Conservation (phyloP, 2,329 filamentous ascomycete genomes). For the Cercospora sp. region DNA sequence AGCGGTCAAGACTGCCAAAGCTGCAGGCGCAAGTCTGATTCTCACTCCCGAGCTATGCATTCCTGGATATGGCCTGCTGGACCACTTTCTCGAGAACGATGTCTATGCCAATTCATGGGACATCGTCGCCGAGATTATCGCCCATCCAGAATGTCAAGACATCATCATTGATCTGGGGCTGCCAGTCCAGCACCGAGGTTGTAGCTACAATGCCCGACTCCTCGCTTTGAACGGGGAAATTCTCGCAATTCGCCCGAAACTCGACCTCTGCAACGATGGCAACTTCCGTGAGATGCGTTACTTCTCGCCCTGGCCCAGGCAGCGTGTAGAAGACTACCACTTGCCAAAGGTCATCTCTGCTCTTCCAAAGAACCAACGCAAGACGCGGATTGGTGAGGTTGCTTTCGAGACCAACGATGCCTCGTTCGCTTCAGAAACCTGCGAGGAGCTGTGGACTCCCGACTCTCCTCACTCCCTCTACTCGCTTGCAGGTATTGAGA, state of each 20-base stretch:
- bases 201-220: slow-evolving; percentile 67
- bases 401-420: slow-evolving; percentile 64
- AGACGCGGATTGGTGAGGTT: slow-evolving; percentile 68
- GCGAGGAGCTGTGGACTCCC: slow-evolving; percentile 67
- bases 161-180: slow-evolving; percentile 60
- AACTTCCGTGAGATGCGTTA: slow-evolving; percentile 54
- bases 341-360: slow-evolving; percentile 61
- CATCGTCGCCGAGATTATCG: slow-evolving; percentile 61
- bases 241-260: slow-evolving; percentile 70
- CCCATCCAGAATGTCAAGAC: slow-evolving; percentile 60
- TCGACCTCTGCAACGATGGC: slow-evolving; percentile 70
- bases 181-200: slow-evolving; percentile 62
- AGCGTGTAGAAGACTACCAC: slow-evolving; percentile 64
- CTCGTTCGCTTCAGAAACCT: slow-evolving; percentile 64
- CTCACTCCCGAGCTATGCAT: slow-evolving; percentile 52
- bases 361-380: slow-evolving; percentile 54
- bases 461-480: slow-evolving; percentile 59
- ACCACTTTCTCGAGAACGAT: slow-evolving; percentile 58
- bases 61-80: slow-evolving; percentile 66
- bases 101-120: slow-evolving; percentile 56
- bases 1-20: slow-evolving; percentile 62
- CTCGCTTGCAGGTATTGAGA: slow-evolving; percentile 66
- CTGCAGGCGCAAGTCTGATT: slow-evolving; percentile 61
- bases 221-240: slow-evolving; percentile 67
- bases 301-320: slow-evolving; percentile 65